Conservation (phyloP, 176 grass and related monocot species). For the Pharus latifolius region DNA sequence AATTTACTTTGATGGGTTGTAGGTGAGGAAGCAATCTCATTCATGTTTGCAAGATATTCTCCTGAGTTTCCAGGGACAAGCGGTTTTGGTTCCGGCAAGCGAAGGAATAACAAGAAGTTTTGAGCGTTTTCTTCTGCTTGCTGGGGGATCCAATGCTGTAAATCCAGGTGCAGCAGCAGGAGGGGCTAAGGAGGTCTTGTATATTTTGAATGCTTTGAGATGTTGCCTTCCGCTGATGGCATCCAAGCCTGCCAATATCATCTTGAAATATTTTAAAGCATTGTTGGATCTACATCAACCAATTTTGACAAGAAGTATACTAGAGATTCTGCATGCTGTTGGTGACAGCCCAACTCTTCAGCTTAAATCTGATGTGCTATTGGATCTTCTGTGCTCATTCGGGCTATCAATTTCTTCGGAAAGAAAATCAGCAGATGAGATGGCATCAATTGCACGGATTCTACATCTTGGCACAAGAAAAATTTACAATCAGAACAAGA, state of each 20-base stretch:
- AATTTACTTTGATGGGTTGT: constrained; percentile 3
- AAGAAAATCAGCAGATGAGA: constrained; percentile 69
- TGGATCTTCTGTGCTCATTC: constrained; percentile 67
- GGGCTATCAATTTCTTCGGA: constrained; percentile 47
- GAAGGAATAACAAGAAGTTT: constrained; percentile 53
- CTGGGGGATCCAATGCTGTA: constrained; percentile 58
- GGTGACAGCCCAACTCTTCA: constrained; percentile 48
- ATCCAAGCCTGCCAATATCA: constrained; percentile 52
- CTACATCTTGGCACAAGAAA: constrained; percentile 57
- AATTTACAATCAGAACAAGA: constrained; percentile 58
- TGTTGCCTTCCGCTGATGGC: constrained; percentile 73
- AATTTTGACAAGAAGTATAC: constrained; percentile 54
- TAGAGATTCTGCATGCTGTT: constrained; percentile 70
- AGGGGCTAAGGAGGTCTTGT: constrained; percentile 60
- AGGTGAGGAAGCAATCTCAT: constrained; percentile 76
- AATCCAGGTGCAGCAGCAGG: constrained; percentile 34
- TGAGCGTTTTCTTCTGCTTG: constrained; percentile 77
- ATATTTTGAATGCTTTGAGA: constrained; percentile 70
- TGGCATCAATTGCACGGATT: constrained; percentile 66
- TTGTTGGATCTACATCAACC: constrained; percentile 56
- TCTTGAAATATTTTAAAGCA: constrained; percentile 65
- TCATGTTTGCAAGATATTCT: constrained; percentile 56
- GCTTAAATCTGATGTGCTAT: constrained; percentile 49
- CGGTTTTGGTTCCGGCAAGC: constrained; percentile 56
- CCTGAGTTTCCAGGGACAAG: constrained; percentile 50